Evolutionary conservation across 2,329 filamentous ascomycete genomes (phyloP), one percentile per base, ranked within the genome.

Genomic region (Aureobasidium melanogenum): DNA sequence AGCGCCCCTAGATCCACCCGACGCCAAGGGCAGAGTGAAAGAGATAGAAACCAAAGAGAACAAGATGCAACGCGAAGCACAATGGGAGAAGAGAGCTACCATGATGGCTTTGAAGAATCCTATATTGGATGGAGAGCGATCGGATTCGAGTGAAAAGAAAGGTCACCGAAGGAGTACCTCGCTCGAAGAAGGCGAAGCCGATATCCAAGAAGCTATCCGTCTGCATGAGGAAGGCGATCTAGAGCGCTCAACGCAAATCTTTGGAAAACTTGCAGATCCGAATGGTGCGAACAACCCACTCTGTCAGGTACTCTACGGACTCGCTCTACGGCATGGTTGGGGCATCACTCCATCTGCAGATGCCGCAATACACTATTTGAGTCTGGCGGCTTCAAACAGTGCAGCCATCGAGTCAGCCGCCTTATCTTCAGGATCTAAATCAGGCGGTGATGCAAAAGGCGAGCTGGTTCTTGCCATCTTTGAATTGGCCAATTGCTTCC

Each of bases 381-480:
- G 89, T 22, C 85, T 88, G 32, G 94, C 94, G 51, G 94, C 94
- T 5, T 88, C 89, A 47, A 97, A 96, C 75, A 91, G 91, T 26
- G 94, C 93, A 26, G 82, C 85, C 44, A 85, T 99, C 60, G 94
- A 99, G 77, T 84, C 88, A 58, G 80, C 91, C 68, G 94, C 94
- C 32, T 84, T 97, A 24, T 81, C 88, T 67, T 89, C 92, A 9
- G 94, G 93, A 17, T 84, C 95, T 75, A 94, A 91, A 75, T 96
- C 94, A 75, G 94, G 94, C 57, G 94, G 94, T 63, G 88, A 89
- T 15, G 93, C 93, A 47, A 99, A 97, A 77, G 94, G 94, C 63
- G 94, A 99, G 79, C 82, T 99, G 58, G 89, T 97, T 19, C 84
- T 99, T 64, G 93, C 94, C 63, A 97, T 99, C 66, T 97, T 94